phyloP scores from a whole-genome alignment of 306 rosid species.

The Psophocarpus tetragonolobus region DNA sequence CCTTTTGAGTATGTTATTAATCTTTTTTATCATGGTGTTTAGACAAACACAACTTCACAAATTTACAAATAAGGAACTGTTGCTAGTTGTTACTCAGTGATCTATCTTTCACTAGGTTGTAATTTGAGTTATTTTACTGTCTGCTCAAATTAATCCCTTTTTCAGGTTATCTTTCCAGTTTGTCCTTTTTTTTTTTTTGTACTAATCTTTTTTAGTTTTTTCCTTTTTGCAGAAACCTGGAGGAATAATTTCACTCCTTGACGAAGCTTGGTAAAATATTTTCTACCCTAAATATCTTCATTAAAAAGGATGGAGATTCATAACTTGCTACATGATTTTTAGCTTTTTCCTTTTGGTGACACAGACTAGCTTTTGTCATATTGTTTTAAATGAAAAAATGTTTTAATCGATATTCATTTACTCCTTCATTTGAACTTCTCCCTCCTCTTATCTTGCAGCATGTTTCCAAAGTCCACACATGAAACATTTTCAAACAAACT shows the following conservation, averaged over 20 bases:
- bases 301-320: conserved; percentile 2
- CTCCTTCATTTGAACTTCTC: conserved; percentile 32
- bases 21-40: neutral
- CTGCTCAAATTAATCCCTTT: conserved; percentile 23
- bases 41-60: neutral
- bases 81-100: neutral
- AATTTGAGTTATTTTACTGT: conserved; percentile 26
- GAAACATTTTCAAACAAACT: conserved; percentile 99
- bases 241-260: conserved; percentile 95
- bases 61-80: conserved; percentile 6
- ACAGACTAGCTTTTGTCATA: conserved; percentile 11
- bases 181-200: conserved; percentile 14
- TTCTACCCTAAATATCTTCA: conserved; percentile 13
- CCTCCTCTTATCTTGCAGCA: conserved; percentile 61
- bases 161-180: neutral
- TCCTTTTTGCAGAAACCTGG: conserved; percentile 86
- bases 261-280: conserved; percentile 91
- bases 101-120: conserved; percentile 26
- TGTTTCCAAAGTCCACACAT: conserved; percentile 99
- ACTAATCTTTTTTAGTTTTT: conserved; percentile 17
- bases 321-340: conserved; percentile 29
- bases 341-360: conserved; percentile 28
- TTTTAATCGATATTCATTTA: conserved; percentile 14
- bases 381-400: conserved; percentile 23
- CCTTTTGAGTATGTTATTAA: neutral